phyloP scores from a whole-genome alignment of 148 eudicot species.

The Agrostemma githago region DNA sequence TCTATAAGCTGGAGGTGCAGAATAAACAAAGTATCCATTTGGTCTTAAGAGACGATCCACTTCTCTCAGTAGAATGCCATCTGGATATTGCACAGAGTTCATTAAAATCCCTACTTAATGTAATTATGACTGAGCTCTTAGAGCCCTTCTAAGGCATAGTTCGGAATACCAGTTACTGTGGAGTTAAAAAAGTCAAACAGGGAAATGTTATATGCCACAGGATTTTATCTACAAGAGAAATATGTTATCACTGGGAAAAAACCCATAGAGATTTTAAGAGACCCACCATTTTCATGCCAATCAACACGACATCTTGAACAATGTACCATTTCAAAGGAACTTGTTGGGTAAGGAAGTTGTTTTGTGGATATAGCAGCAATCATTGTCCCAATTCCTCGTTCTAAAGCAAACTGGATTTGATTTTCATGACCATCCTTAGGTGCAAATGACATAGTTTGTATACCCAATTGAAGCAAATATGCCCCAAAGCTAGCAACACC shows the following conservation, averaged over 20 bases:
- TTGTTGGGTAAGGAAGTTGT: constrained; percentile 87
- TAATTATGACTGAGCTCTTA: neutral
- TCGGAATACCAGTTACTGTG: neutral
- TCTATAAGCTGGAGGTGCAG: constrained; percentile 95
- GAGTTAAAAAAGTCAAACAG: neutral
- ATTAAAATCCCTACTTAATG: neutral
- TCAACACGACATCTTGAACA: constrained; percentile 98
- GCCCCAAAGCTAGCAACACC: constrained; percentile 99
- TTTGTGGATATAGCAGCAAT: constrained; percentile 82
- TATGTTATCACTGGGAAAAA: neutral
- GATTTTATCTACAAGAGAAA: neutral
- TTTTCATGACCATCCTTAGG: constrained; percentile 97
- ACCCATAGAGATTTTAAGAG: neutral
- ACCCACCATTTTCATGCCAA: constrained; percentile 85
- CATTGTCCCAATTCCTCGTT: constrained; percentile 92
- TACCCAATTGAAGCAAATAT: constrained; percentile 68
- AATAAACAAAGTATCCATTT: constrained; percentile 91
- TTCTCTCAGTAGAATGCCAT: constrained; percentile 83
- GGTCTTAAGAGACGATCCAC: constrained; percentile 74
- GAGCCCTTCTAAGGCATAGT: neutral
- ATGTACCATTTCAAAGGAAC: constrained; percentile 92
- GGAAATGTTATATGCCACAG: neutral
- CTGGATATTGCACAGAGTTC: constrained; percentile 31
- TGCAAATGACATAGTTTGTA: constrained; percentile 94
- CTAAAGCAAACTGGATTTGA: constrained; percentile 96